phyloP scores from a whole-genome alignment of 148 eudicot species.

The Fagopyrum esculentum region DNA sequence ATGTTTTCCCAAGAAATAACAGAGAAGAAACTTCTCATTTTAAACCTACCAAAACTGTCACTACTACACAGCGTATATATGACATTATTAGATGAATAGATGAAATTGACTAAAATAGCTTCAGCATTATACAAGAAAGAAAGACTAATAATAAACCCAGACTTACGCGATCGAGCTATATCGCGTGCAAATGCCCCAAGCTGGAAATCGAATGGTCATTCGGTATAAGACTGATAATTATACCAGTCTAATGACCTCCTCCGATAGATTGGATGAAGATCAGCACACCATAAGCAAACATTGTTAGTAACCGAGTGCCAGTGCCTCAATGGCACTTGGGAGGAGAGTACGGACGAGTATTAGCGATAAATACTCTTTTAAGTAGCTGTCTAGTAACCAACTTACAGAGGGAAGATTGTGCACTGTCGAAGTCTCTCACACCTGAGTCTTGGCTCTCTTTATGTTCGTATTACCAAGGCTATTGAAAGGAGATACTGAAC shows the following conservation, averaged over 20 bases:
- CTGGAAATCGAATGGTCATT: neutral
- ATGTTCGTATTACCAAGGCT: slow-evolving; percentile 55
- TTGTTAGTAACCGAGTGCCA: neutral
- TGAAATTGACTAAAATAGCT: neutral
- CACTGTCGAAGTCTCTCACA: slow-evolving; percentile 16
- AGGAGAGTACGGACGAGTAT: neutral
- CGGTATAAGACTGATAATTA: neutral
- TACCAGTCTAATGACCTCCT: neutral
- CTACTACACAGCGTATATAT: neutral
- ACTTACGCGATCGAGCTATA: neutral
- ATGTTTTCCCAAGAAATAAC: neutral
- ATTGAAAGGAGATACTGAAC: slow-evolving; percentile 92
- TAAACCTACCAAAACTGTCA: slow-evolving; percentile 1
- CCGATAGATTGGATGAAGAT: slow-evolving; percentile 1
- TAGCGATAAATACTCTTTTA: neutral
- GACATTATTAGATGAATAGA: neutral
- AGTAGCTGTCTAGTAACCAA: neutral
- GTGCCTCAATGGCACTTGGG: neutral
- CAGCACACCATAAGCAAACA: slow-evolving; percentile 2
- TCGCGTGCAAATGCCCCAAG: neutral
- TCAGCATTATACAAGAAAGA: neutral
- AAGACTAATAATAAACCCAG: neutral
- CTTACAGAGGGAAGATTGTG: neutral
- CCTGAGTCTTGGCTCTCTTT: slow-evolving; percentile 96
- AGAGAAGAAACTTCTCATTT: neutral